phyloP scores from a whole-genome alignment of 495 filamentous ascomycete species.

The Tuber borchii region DNA sequence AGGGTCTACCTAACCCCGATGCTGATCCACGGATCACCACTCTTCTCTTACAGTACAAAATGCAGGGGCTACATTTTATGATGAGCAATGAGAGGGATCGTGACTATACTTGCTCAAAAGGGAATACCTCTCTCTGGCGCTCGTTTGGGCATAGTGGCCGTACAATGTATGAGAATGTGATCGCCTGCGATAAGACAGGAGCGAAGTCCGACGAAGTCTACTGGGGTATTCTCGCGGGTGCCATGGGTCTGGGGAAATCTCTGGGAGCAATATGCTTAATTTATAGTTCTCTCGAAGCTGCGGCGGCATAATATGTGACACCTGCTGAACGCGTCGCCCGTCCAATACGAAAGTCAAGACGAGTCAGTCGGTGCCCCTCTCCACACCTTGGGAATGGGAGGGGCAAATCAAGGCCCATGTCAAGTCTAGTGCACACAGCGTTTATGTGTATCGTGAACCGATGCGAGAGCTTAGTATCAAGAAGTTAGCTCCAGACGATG shows the following conservation, averaged over 20 bases:
- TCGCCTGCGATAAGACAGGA: slow-evolving; percentile 62
- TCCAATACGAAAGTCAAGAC: slow-evolving; percentile 51
- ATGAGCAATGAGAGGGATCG: slow-evolving; percentile 64
- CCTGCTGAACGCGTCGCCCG: slow-evolving; percentile 39
- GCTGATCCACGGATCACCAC: slow-evolving; percentile 58
- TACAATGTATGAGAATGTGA: slow-evolving; percentile 66
- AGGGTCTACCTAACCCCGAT: slow-evolving; percentile 71
- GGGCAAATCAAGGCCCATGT: slow-evolving; percentile 80
- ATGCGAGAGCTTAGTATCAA: slow-evolving; percentile 61
- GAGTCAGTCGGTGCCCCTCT: slow-evolving; percentile 82
- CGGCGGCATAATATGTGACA: slow-evolving; percentile 54
- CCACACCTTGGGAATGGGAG: slow-evolving; percentile 88
- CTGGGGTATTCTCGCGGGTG: slow-evolving; percentile 87
- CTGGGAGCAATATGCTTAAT: slow-evolving; percentile 78
- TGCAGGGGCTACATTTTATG: slow-evolving; percentile 87
- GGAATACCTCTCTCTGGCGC: slow-evolving; percentile 70
- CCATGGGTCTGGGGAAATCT: slow-evolving; percentile 97
- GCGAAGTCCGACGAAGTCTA: slow-evolving; percentile 61
- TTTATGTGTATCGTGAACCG: slow-evolving; percentile 77
- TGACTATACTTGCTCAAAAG: slow-evolving; percentile 50
- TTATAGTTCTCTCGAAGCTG: slow-evolving; percentile 54
- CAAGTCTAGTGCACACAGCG: slow-evolving; percentile 50
- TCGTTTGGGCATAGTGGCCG: slow-evolving; percentile 49
- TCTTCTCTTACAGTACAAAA: slow-evolving; percentile 74
- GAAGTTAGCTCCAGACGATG: slow-evolving; percentile 63